These are phyloP conservation scores for Chaetoscypha palmicola DNA, from an alignment of 2,329 filamentous ascomycete genomes.

Conservation along the genomic window DNA sequence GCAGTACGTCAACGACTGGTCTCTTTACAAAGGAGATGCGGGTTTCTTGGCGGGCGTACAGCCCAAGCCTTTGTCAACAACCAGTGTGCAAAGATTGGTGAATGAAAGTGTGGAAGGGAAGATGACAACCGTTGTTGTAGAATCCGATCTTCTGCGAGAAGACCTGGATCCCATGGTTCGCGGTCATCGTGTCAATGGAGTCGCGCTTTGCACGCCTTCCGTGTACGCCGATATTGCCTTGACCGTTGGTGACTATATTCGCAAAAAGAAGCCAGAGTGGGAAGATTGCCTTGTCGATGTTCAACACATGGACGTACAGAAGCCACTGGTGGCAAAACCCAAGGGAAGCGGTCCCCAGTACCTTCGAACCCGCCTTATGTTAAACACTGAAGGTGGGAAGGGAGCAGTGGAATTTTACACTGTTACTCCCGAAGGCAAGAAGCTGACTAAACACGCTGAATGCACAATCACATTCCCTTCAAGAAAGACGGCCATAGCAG, in stretches of 20 bases:
- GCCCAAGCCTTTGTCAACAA: neutral
- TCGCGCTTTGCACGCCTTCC: constrained; percentile 27
- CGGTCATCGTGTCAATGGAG: no score
- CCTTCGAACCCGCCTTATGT: no score
- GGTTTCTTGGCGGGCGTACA: constrained; percentile 23
- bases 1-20: constrained; percentile 41
- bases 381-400: no score
- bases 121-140: neutral
- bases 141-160: no score
- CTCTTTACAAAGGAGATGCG: constrained; percentile 52
- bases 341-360: constrained; percentile 12
- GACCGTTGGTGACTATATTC: constrained; percentile 49
- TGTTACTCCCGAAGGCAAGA: neutral
- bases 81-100: neutral
- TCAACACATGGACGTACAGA: constrained; percentile 33
- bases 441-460: neutral
- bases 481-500: neutral
- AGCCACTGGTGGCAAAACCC: constrained; percentile 31
- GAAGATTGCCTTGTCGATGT: constrained; percentile 32
- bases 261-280: constrained; percentile 33
- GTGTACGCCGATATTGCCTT: constrained; percentile 56
- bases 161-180: no score
- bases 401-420: no score
- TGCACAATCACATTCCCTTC: neutral
- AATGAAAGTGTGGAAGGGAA: neutral